Evolutionary conservation across 1,284 basidiomycete species (phyloP).

Genomic region (Sporisorium reilianum): DNA sequence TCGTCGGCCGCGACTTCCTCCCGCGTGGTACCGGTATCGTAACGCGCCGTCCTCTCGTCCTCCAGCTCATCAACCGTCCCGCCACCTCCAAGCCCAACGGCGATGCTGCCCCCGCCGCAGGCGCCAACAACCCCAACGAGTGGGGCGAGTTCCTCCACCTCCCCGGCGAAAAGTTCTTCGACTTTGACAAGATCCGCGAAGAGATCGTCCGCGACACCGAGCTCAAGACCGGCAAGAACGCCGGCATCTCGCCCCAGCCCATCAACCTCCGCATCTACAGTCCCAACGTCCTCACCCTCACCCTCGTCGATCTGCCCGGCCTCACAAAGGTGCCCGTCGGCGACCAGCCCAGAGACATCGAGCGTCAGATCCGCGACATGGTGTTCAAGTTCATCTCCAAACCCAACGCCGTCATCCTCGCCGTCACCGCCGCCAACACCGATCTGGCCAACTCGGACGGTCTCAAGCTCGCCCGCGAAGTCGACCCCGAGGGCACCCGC

Average conservation of each 20-base stretch:
- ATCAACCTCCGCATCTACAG: constrained; percentile 96
- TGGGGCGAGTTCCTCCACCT: constrained; percentile 98
- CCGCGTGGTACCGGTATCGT: constrained; percentile 94
- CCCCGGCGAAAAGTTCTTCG: constrained; percentile 94
- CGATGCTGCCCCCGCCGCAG: constrained; percentile 20
- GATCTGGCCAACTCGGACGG: constrained; percentile 98
- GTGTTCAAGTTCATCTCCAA: constrained; percentile 96
- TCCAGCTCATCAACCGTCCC: constrained; percentile 88
- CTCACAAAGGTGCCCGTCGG: constrained; percentile 79
- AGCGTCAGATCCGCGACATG: constrained; percentile 92
- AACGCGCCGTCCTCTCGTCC: constrained; percentile 90
- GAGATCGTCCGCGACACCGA: constrained; percentile 99
- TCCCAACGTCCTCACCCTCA: constrained; percentile 94
- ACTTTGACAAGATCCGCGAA: constrained; percentile 90
- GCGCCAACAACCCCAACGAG: constrained; percentile 73
- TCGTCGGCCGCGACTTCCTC: constrained; percentile 87
- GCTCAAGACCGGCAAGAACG: constrained; percentile 97
- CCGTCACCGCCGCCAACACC: constrained; percentile 96
- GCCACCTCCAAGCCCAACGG: constrained; percentile 38
- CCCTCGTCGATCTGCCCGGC: constrained; percentile 94
- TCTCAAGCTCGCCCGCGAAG: constrained; percentile 92
- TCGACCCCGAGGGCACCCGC: constrained; percentile 93
- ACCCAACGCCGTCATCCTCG: constrained; percentile 95
- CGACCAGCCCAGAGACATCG: constrained; percentile 88
- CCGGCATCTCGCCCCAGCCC: constrained; percentile 94